Conservation (phyloP, 305 asterid species). For the Ilex paraguariensis region DNA sequence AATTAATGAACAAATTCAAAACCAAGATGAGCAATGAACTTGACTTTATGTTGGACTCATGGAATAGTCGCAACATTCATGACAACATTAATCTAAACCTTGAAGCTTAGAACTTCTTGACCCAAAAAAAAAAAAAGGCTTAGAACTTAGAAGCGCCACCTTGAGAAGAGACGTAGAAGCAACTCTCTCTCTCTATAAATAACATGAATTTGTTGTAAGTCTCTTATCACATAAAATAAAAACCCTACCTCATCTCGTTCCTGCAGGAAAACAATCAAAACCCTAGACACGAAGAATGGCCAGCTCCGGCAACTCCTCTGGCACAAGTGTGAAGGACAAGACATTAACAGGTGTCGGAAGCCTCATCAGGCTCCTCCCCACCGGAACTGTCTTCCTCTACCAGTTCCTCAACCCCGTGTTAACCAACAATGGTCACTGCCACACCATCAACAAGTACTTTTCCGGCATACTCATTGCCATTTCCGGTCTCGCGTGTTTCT, state of each 20-base stretch:
- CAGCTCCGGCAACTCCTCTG: slow-evolving; percentile 5
- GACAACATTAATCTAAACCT: too few relatives aligned
- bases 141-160: too few relatives aligned
- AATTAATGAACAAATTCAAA: too few relatives aligned
- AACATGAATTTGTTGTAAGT: background rate
- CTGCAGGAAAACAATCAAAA: too few relatives aligned
- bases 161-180: too few relatives aligned
- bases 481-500: slow-evolving; percentile 46
- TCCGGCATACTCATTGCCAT: slow-evolving; percentile 31
- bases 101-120: too few relatives aligned
- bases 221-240: slow-evolving; percentile 1
- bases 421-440: slow-evolving; percentile 67
- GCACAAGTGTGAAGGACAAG: slow-evolving; percentile 16
- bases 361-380: slow-evolving; percentile 75
- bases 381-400: slow-evolving; percentile 71
- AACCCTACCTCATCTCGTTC: background rate
- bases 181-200: background rate
- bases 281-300: slow-evolving; percentile 14
- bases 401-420: slow-evolving; percentile 73
- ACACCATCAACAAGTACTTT: slow-evolving; percentile 37
- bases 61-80: too few relatives aligned
- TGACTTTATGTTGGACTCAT: too few relatives aligned
- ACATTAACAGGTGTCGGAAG: slow-evolving; percentile 53
- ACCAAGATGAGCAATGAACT: too few relatives aligned
- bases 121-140: too few relatives aligned